These are phyloP conservation scores for Meripilus lineatus DNA, from an alignment of 1,284 basidiomycete genomes.

Conservation along the genomic window DNA sequence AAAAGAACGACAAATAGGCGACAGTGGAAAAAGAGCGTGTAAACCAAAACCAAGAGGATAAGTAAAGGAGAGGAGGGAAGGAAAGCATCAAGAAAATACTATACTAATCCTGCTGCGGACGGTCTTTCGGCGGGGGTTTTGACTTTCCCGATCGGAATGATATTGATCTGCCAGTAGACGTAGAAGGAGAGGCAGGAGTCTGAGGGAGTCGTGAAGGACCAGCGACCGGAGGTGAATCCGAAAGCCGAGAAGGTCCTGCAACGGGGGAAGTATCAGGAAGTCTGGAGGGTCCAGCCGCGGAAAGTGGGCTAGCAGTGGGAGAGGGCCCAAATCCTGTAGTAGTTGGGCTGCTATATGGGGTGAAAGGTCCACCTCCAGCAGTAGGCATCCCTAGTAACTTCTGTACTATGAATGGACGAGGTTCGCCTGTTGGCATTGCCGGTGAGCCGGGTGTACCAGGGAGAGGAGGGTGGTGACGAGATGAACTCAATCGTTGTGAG, in stretches of 20 bases:
- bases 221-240: neutral
- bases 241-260: neutral
- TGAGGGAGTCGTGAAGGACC: neutral
- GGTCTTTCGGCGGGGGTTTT: too few species aligned
- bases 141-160: neutral
- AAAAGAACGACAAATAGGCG: too few species aligned
- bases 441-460: constrained; percentile 24
- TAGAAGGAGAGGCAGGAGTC: neutral
- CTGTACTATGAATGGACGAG: constrained; percentile 31
- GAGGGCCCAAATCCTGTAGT: neutral
- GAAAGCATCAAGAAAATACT: too few species aligned
- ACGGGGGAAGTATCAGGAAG: neutral
- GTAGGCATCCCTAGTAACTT: constrained; percentile 33
- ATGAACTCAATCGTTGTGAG: constrained; percentile 17
- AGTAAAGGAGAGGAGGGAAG: too few species aligned
- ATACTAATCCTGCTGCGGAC: too few species aligned
- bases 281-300: too few species aligned
- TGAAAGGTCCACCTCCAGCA: constrained; percentile 14
- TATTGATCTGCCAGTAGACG: neutral
- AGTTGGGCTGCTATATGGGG: constrained; percentile 20
- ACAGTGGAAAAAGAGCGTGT: too few species aligned
- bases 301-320: neutral
- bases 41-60: too few species aligned
- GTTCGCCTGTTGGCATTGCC: constrained; percentile 7
- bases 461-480: constrained; percentile 45